Conservation (phyloP, 2,329 filamentous ascomycete genomes). For the Teratosphaeria epicoccoides region DNA sequence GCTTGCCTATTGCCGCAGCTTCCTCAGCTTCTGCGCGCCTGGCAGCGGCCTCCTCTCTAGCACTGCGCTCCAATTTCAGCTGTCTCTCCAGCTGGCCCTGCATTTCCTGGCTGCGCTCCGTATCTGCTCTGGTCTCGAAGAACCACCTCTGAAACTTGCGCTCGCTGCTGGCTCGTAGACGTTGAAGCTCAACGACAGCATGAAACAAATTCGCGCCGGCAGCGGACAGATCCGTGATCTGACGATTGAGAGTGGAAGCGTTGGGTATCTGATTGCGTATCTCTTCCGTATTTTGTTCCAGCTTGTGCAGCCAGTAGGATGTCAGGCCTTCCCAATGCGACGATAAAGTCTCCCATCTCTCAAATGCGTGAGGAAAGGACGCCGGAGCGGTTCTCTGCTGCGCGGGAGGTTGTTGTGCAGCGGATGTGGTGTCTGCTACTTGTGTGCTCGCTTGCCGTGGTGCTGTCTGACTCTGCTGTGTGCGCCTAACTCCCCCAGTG, state of each 20-base stretch:
- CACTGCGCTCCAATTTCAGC: constrained; percentile 63
- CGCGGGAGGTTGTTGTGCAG: constrained; percentile 6
- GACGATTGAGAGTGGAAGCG: constrained; percentile 77
- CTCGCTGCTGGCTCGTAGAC: constrained; percentile 86
- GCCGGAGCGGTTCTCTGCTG: constrained; percentile 36
- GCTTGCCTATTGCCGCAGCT: constrained; percentile 16
- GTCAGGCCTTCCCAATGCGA: constrained; percentile 97
- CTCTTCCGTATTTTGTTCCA: constrained; percentile 84
- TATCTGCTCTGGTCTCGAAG: constrained; percentile 81
- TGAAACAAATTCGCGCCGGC: constrained; percentile 96
- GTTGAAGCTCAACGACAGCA: constrained; percentile 89
- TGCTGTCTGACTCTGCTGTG: constrained; percentile 15
- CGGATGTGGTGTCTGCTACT: constrained; percentile 10
- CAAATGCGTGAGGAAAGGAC: constrained; percentile 90
- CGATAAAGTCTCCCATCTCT: constrained; percentile 92
- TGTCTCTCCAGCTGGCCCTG: constrained; percentile 68
- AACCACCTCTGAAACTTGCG: constrained; percentile 99
- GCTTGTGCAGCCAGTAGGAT: constrained; percentile 88
- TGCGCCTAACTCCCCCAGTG: constrained; percentile 12
- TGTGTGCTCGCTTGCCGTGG: constrained; percentile 16
- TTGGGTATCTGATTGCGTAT: constrained; percentile 65
- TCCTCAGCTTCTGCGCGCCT: constrained; percentile 18
- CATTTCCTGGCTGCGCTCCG: constrained; percentile 74
- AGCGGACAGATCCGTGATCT: constrained; percentile 94
- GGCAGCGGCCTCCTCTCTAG: constrained; percentile 52